phyloP scores from a whole-genome alignment of 2,329 filamentous ascomycete species.

The Paracoccidioides lutzii region DNA sequence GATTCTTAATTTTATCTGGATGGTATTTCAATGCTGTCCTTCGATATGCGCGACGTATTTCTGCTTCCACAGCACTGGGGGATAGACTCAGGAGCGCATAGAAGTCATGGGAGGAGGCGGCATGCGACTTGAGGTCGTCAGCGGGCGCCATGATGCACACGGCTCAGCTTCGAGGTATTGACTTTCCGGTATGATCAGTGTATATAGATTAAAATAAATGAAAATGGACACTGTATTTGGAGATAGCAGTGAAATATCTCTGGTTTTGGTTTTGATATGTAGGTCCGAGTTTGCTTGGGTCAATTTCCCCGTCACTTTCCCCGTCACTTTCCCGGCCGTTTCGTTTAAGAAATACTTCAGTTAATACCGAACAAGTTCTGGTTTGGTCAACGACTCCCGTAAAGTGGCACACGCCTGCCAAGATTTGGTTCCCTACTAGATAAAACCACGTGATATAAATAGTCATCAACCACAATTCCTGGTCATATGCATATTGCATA shows the following conservation, averaged over 20 bases:
- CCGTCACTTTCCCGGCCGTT: no score
- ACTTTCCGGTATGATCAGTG: background rate
- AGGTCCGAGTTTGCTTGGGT: no score
- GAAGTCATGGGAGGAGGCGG: conserved; percentile 54
- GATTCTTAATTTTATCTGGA: conserved; percentile 72
- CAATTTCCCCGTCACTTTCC: no score
- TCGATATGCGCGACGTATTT: conserved; percentile 72
- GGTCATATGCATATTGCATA: no score
- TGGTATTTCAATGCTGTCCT: conserved; percentile 82
- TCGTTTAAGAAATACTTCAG: no score
- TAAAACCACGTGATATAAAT: no score
- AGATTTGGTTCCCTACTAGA: no score
- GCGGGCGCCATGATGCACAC: conserved; percentile 20
- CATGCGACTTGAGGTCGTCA: conserved; percentile 43
- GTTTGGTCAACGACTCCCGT: no score
- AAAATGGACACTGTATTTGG: background rate
- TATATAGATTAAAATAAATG: background rate
- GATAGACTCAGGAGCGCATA: conserved; percentile 63
- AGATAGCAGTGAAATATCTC: background rate
- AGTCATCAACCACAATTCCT: no score
- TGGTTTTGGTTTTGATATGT: no score
- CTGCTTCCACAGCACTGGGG: conserved; percentile 51
- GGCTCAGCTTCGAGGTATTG: background rate
- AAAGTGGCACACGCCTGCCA: no score
- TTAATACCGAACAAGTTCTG: no score